Base-by-base conservation (phyloP, 495 filamentous ascomycete genomes). In the Hypoxylon intermedium region DNA sequence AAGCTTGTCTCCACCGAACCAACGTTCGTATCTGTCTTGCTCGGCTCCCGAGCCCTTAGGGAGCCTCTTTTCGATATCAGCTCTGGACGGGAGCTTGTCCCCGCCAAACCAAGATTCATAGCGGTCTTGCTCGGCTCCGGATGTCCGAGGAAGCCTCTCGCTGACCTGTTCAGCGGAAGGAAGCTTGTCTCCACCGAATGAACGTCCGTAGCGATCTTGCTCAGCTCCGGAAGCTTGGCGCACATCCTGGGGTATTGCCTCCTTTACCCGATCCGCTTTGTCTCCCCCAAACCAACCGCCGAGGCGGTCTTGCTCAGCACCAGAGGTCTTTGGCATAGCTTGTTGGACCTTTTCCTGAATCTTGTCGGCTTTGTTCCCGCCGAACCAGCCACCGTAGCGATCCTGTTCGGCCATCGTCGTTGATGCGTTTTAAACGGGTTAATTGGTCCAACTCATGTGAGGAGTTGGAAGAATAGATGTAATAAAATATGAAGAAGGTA, bases 11-110 rank as follows among this genome's bases (percentile, higher is more conserved):
- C 56, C 56, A 7, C 62, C 62, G 46, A 65, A 65, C 56, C 56
- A 60, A 38, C 57, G 56, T 38, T 65, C 62, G 37, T 65, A 65
- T 47, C 62, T 65, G 5, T 65, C 62, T 20, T 65, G 62, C 41
- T 65, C 62, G n/a, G 62, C 62, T 5, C 62, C 62, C 0, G 62
- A 65, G 1, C 44, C 51, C 38, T 65, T 45, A 4, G 62, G 62
- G 9, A 65, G 45, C 18, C 46, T 48, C 19, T 38, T 56, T 41
- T 60, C 51, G 15, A 60, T 60, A 19, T 60, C 55, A 0, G 49
- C 50, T 34, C 58, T 60, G 11, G 58, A 54, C 20, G 58, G 58
- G 28, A 65, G 44, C 41, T 65, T 65, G 11, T 64, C 53, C 36
- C 60, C 60, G 3, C 60, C 60, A 24, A 63, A 63, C 40, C 42